Base-by-base conservation (phyloP, 441 rosid species). In the Caryocar brasiliense region DNA sequence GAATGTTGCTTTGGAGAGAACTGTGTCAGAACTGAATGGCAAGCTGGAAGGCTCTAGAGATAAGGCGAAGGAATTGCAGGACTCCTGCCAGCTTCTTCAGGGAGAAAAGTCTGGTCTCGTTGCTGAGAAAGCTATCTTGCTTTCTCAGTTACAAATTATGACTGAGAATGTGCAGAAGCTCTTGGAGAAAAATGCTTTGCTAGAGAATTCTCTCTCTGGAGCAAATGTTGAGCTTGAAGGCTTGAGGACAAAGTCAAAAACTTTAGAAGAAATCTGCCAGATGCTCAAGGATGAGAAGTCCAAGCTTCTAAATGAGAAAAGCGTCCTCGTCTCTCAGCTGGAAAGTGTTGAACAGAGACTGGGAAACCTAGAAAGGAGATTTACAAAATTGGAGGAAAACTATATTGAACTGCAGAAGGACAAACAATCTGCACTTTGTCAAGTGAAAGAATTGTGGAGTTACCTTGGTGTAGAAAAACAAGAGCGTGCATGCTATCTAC, bases 71-170 rank as follows among this genome's bases (percentile, higher is more conserved):
- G 72, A 68, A 43, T 66, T 79, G 54, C 81, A 78, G 61, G 81
- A 74, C 58, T 75, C 86, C 39, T 72, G 71, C 58, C 78, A 77
- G 52, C 65, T 76, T 65, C 78, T 89, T 49, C 74, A 47, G 68
- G 79, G 67, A 67, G 93, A 81, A 20, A 84, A 76, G 62, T 70
- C 75, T 28, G 57, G 64, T 51, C 72, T 77, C 32, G 63, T 52
- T 39, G 37, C 63, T 1, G 88, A 76, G 63, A 69, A 82, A 72
- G 70, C 86, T 1, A 55, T 73, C 54, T 49, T 89, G 48, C 84
- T 86, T 37, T 86, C 94, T n/a, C 99, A 93, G 76, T 63, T 93
- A 52, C 95, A 86, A 51, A 58, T 59, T 34, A 77, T 85, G 74
- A 70, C 83, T 12, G 83, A 58, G 58, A 78, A 73, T 74, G 75